Base-by-base conservation (phyloP, 2,329 filamentous ascomycete species). In the Macrophomina pseudophaseolina region DNA sequence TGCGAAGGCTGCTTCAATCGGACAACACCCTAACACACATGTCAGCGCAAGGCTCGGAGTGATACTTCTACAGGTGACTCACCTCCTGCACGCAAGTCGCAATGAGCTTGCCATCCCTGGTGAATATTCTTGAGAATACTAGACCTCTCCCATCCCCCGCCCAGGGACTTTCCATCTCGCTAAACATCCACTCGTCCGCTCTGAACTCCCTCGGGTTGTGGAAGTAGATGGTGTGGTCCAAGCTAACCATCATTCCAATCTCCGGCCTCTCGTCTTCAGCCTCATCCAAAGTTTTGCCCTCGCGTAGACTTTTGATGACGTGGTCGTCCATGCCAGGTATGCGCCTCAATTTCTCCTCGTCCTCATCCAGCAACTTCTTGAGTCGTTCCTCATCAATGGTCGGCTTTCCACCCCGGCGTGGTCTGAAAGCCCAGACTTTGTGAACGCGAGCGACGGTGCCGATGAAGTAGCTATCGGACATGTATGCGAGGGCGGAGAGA, bases 381-480 rank as follows among this genome's bases (percentile, higher is more conserved):
- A 82, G 72, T n/a, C 79, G 72, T 23, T 81, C 75, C 52, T 82
- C 80, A 66, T 80, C 77, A 35, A 81, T 75, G 66, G 71, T 78
- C 28, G 75, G 75, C 69, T 77, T 77, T 16, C 72, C 70, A 9
- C 75, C 74, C 68, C 77, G 74, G 4, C 68, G 83, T 12, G 81
- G 85, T 0, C 86, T 87, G 76, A 91, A 92, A 14, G 91, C 85
- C 86, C 91, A 94, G 42, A 97, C 84, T 66, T 88, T 86, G 78
- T 97, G 94, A 65, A 94, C 89, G 23, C 92, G 88, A 33, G 90
- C 84, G 7, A 97, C 88, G 1, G 94, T 97, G 46, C 92, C 94
- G 77, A 98, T 94, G 80, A 99, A 98, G 81, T 92, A 95, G 75
- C 87, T 91, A 80, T 98, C 94, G 32, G 90, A 92, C 82, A 98